These are phyloP conservation scores for Eimeria praecox DNA, from an alignment of 169 alveolate species.

Conservation along the genomic window DNA sequence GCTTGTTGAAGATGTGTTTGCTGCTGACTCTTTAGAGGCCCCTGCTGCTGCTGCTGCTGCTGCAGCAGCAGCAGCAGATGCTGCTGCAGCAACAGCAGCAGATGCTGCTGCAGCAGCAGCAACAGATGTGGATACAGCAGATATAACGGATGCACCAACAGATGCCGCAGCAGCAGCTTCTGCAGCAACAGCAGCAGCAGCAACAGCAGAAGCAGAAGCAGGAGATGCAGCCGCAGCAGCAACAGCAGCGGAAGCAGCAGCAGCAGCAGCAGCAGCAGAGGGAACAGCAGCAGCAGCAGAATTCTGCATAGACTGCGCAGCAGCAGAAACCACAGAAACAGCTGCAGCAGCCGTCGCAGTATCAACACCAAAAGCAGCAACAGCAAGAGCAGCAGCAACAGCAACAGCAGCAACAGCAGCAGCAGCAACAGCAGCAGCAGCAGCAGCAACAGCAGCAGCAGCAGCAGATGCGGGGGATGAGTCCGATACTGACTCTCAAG, in stretches of 20 bases:
- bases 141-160: too few species aligned
- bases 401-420: background rate
- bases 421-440: conserved; percentile 24
- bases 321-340: background rate
- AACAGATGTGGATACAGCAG: too few species aligned
- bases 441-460: background rate
- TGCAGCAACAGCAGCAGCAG: conserved; percentile 50
- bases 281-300: background rate
- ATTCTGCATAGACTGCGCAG: background rate
- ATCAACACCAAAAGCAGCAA: too few species aligned
- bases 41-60: background rate
- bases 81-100: too few species aligned
- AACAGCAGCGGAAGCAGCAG: background rate
- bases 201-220: too few species aligned
- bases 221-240: too few species aligned
- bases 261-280: background rate
- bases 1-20: background rate
- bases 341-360: too few species aligned
- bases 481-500: conserved; percentile 7
- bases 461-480: too few species aligned
- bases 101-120: too few species aligned
- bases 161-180: background rate
- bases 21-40: background rate
- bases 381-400: conserved; percentile 26
- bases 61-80: too few species aligned